A percentile compares a stretch with the other conserved stretches of the same genome.
These are phyloP conservation scores for Candida railenensis DNA, from an alignment of 805 yeast species.

Conservation along the genomic window DNA sequence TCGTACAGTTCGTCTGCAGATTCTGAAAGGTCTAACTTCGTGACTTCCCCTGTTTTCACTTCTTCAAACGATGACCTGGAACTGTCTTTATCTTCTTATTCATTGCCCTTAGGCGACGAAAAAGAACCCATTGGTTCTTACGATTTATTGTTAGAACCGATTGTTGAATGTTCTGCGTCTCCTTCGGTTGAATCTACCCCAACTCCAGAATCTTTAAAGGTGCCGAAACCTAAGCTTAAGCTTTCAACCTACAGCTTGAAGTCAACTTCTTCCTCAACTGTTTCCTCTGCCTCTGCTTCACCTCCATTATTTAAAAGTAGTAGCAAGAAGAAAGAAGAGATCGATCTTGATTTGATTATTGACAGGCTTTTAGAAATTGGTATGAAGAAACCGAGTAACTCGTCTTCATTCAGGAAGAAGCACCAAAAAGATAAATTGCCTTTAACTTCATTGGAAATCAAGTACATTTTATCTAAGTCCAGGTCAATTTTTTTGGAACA, in stretches of 20 bases:
- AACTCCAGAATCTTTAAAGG: conserved; percentile 9
- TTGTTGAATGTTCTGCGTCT: conserved; percentile 29
- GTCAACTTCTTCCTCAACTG: conserved; percentile 11
- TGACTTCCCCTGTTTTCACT: conserved; percentile 7
- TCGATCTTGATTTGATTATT: conserved; percentile 61
- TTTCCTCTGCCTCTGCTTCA: conserved; percentile 15
- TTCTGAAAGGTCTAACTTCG: conserved; percentile 33
- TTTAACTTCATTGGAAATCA: conserved; percentile 52
- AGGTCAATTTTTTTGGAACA: conserved; percentile 61
- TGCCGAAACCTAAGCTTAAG: background rate
- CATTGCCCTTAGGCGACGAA: conserved; percentile 5
- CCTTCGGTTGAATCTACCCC: conserved; percentile 18
- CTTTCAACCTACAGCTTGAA: conserved; percentile 4
- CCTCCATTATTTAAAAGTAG: conserved; percentile 12
- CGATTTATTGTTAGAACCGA: conserved; percentile 24
- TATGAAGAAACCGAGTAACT: conserved; percentile 10
- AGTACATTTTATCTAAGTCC: conserved; percentile 54
- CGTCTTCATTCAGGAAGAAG: conserved; percentile 11
- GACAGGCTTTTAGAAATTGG: conserved; percentile 58
- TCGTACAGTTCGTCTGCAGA: conserved; percentile 40
- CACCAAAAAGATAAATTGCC: conserved; percentile 45
- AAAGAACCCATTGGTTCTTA: conserved; percentile 4
- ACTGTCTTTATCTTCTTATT: conserved; percentile 4
- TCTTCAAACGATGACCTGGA: conserved; percentile 5
- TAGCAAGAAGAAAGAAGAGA: conserved; percentile 2